Percentiles rank a stretch among this genome's conserved stretches.
Evolutionary conservation across 1,139 yeast species (phyloP).

Genomic region (Taphrina pruni): DNA sequence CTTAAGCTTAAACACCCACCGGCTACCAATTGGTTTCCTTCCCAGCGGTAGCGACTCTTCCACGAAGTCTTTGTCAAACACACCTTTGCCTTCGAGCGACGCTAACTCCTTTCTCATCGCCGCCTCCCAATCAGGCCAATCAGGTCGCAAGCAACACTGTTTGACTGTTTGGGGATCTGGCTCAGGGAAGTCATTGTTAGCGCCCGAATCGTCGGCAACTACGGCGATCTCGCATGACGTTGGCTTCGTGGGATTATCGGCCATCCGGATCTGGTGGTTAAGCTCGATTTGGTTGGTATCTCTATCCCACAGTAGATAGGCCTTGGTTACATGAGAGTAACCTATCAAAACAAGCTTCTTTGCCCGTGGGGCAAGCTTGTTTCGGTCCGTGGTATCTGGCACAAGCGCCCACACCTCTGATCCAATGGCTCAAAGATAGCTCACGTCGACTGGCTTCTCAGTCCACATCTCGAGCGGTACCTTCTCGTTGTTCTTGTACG

Average conservation of each 20-base stretch:
- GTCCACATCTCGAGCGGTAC: no score
- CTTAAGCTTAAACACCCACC: slow-evolving; percentile 40
- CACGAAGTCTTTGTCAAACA: no score
- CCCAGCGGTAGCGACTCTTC: no score
- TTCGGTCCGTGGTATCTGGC: neutral
- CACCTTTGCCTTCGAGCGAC: no score
- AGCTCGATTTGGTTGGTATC: neutral
- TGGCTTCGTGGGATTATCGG: neutral
- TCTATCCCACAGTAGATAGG: neutral
- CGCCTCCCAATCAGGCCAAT: neutral
- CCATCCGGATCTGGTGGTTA: neutral
- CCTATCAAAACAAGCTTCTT: neutral
- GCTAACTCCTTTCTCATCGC: no score
- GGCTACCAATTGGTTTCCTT: no score
- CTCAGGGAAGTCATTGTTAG: neutral
- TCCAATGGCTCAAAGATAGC: no score
- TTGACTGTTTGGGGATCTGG: neutral
- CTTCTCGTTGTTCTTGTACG: no score
- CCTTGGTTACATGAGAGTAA: neutral
- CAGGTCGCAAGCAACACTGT: neutral
- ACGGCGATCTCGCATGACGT: neutral
- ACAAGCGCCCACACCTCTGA: neutral
- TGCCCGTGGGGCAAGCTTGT: neutral
- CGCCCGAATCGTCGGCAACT: neutral
- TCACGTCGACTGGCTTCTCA: no score